phyloP scores from a whole-genome alignment of 139 green algal species.

The Chlorella ohadii region DNA sequence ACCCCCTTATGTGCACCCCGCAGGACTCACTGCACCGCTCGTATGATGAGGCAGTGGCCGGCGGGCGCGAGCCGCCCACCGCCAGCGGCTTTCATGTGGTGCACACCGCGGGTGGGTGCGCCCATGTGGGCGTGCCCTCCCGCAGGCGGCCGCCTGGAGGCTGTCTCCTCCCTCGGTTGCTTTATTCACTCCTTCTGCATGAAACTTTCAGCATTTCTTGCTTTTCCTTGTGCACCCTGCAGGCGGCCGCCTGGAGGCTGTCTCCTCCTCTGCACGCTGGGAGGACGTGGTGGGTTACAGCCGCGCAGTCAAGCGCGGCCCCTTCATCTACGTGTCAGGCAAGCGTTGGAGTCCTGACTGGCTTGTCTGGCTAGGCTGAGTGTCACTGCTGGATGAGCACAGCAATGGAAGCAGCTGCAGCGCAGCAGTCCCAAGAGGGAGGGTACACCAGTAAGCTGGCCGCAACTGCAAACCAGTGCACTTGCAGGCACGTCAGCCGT shows the following conservation, averaged over 20 bases:
- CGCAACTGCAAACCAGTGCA: not conserved
- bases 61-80: not conserved
- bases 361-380: no score
- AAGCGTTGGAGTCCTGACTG: not conserved
- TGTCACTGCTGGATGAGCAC: no score
- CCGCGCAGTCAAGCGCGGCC: conserved; percentile 10
- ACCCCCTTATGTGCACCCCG: no score
- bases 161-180: conserved; percentile 18
- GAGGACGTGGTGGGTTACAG: conserved; percentile 39
- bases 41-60: not conserved
- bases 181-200: no score
- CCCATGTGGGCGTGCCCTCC: no score
- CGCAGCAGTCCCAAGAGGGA: no score
- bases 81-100: conserved; percentile 7
- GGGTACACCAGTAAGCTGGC: no score
- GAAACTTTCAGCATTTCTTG: no score
- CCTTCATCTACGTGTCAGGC: conserved; percentile 26
- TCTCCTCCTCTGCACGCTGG: conserved; percentile 16
- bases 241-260: conserved; percentile 20
- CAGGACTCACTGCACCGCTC: conserved; percentile 30
- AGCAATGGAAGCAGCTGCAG: no score
- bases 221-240: no score
- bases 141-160: conserved; percentile 14
- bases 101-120: not conserved
- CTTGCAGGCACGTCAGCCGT: conserved; percentile 32